Evolutionary conservation across 305 asterid genomes (phyloP), one percentile per base, ranked within the genome.

Genomic region (Coffea humblotiana): DNA sequence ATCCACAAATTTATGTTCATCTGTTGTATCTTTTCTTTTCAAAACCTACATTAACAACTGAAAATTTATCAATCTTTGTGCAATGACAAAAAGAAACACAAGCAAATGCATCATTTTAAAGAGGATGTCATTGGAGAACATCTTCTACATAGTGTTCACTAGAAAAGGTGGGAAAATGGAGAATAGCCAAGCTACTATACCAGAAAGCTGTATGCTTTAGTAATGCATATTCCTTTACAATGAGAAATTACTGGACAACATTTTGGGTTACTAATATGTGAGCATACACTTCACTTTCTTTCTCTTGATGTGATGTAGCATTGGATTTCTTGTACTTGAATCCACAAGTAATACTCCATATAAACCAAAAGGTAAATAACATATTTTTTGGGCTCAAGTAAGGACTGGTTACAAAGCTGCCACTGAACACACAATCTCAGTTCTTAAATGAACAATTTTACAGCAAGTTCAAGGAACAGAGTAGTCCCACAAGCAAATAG

Each of bases 11-110:
- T 88, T 66, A 76, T 80, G 90, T 76, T 84, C 86, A 12, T 88
- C 86, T 48, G 87, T 83, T 13, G 86, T 87, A 85, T 73, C 88
- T 85, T 87, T 88, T 74, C 84, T 84, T 86, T 91, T 94, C 92
- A 91, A 81, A 79, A 95, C 93, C 99, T 95, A 82, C 74, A 78
- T 71, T 18, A 35, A 84, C 79, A 37, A 80, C 77, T 63, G 54
- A 77, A 77, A 43, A 65, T 71, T 68, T 35, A 48, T 76, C 23
- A 51, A 21, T 75, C 27, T 56, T 54, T 37, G 35, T 68, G 76
- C 67, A 61, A 70, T 65, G 66, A 79, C 43, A 43, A 15, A 29
- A 84, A 56, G 52, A 52, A 77, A 54, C 43, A 74, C 70, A 35
- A 54, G 1, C 2, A 58, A 49, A 3, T 29, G 43, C 16, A 37